phyloP scores from a whole-genome alignment of 2,329 filamentous ascomycete species.

The Aureobasidium vineae region DNA sequence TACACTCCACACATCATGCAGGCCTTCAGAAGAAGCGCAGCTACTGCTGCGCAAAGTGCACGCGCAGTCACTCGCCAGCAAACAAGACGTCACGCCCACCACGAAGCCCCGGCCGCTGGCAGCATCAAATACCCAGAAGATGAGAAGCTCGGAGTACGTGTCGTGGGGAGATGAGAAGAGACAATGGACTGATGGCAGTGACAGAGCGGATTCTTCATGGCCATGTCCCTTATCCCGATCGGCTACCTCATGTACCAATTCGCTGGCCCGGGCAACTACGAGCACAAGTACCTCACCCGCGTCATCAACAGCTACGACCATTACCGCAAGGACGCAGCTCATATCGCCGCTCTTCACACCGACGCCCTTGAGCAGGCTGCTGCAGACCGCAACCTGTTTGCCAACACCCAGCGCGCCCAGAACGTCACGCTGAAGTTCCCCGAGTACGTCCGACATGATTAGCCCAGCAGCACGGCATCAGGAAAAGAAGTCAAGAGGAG shows the following conservation, averaged over 20 bases:
- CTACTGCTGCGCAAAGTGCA: constrained; percentile 42
- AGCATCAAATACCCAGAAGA: constrained; percentile 39
- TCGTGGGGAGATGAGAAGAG: constrained; percentile 28
- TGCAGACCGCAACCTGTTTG: constrained; percentile 60
- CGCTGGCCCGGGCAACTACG: constrained; percentile 43
- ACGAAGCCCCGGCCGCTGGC: constrained; percentile 40
- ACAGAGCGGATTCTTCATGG: constrained; percentile 51
- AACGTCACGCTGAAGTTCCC: constrained; percentile 59
- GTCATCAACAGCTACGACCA: constrained; percentile 59
- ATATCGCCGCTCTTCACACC: constrained; percentile 60
- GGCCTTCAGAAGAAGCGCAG: constrained; percentile 46
- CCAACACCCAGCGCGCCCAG: constrained; percentile 44
- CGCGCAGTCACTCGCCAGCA: constrained; percentile 41
- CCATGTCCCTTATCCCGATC: constrained; percentile 48
- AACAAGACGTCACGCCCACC: constrained; percentile 43
- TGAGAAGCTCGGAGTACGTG: constrained; percentile 54
- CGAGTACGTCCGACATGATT: constrained; percentile 55
- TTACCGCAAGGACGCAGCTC: constrained; percentile 53
- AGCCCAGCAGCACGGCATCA: neutral
- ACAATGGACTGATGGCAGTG: constrained; percentile 10
- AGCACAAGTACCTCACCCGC: constrained; percentile 46
- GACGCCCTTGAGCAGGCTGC: constrained; percentile 62
- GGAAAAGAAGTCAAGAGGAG: neutral
- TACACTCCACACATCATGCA: constrained; percentile 41
- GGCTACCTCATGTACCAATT: constrained; percentile 47